Conservation (phyloP, 495 filamentous ascomycete genomes). For the Penicillium lividum region DNA sequence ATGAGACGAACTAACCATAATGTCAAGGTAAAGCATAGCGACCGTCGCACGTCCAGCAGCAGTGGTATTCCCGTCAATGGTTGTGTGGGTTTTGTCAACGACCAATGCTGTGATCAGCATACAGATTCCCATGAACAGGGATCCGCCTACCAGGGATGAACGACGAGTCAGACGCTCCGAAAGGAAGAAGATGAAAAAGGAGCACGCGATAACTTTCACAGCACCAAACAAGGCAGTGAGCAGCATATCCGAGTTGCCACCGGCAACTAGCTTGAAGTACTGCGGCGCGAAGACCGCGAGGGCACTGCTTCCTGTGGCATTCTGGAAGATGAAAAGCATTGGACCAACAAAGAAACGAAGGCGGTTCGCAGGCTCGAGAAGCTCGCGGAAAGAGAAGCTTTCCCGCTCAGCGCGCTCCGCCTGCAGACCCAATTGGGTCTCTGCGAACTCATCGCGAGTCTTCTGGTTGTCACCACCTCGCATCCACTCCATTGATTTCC, state of each 20-base stretch:
- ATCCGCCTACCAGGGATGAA: conserved; percentile 34
- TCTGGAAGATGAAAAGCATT: conserved; percentile 25
- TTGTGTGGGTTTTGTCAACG: conserved; percentile 25
- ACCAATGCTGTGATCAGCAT: conserved; percentile 30
- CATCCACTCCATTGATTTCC: conserved; percentile 50
- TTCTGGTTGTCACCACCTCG: conserved; percentile 38
- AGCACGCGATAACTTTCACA: conserved; percentile 40
- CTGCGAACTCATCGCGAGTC: conserved; percentile 47
- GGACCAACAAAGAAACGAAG: conserved; percentile 34
- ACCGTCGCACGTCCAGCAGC: conserved; percentile 26
- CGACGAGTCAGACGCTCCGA: conserved; percentile 42
- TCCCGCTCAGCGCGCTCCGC: conserved; percentile 40
- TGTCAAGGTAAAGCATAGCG: conserved; percentile 28
- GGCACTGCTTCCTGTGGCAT: conserved; percentile 28
- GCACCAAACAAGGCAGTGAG: conserved; percentile 44
- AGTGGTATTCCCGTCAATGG: conserved; percentile 18
- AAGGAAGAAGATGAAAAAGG: conserved; percentile 41
- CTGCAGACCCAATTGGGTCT: conserved; percentile 45
- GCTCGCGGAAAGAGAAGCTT: conserved; percentile 42
- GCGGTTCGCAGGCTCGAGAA: conserved; percentile 41
- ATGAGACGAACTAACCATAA: conserved; percentile 19
- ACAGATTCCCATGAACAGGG: conserved; percentile 26
- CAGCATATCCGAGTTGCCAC: conserved; percentile 35
- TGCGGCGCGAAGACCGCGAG: conserved; percentile 35
- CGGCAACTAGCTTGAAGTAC: conserved; percentile 41